Conservation (phyloP, 768 basidiomycete species). For the Lactifluus echinatus region DNA sequence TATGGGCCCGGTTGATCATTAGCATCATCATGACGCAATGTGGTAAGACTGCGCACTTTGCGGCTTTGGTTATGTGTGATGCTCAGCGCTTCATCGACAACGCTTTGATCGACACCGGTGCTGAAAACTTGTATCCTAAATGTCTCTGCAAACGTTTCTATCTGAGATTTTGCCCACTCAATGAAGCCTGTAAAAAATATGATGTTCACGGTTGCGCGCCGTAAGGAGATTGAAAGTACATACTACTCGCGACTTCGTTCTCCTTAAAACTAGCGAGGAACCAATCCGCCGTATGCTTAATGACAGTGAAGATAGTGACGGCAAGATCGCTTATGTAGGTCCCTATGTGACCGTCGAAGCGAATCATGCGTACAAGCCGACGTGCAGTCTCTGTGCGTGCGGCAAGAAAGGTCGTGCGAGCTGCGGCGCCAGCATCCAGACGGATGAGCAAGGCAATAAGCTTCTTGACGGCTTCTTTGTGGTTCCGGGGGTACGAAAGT, state of each 20-base stretch:
- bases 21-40: background rate
- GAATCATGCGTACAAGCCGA: conserved; percentile 74
- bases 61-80: conserved; percentile 76
- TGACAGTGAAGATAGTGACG: conserved; percentile 84
- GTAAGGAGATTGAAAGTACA: conserved; percentile 26
- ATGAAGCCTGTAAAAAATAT: conserved; percentile 63
- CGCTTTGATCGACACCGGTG: conserved; percentile 59
- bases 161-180: conserved; percentile 84
- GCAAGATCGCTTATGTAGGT: conserved; percentile 83
- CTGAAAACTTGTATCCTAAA: conserved; percentile 91
- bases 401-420: conserved; percentile 72
- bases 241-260: conserved; percentile 88
- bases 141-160: conserved; percentile 73
- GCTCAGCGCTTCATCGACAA: conserved; percentile 68
- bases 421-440: conserved; percentile 67
- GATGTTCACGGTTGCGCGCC: background rate
- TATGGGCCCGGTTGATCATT: conserved; percentile 23
- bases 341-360: conserved; percentile 81
- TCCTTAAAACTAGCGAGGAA: conserved; percentile 93
- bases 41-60: conserved; percentile 45
- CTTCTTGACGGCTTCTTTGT: conserved; percentile 63
- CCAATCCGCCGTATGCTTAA: conserved; percentile 98
- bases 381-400: conserved; percentile 70
- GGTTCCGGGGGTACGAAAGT: conserved; percentile 65
- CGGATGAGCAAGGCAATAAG: conserved; percentile 68